Evolutionary conservation across 192 early-diverging fungal genomes (phyloP), one percentile per base, ranked within the genome.

Genomic region (Coemansia sp.): DNA sequence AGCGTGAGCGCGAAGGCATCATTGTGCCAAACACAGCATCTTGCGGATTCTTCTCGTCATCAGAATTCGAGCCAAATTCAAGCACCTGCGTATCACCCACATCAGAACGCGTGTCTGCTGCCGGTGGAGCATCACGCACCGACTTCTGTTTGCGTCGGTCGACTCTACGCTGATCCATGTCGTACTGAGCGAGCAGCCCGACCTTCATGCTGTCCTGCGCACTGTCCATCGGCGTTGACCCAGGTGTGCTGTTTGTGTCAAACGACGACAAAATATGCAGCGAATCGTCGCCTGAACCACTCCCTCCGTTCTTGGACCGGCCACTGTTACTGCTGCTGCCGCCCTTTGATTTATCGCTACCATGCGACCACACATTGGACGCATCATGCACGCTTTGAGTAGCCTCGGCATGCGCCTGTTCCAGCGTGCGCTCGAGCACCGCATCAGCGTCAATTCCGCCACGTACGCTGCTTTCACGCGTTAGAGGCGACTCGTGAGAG

Each of bases 171-270:
- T 69, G 63, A 48, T 80, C 61, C 67, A 73, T 41, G 49, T 64
- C 61, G 64, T 80, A 80, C 65, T 80, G 77, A 14, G 77, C 77
- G 26, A 80, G 29, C 25, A 80, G 48, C 5, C 77, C 77, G 6
- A 80, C 68, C 19, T 65, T 65, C 1, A 71, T 68, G 64, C 67
- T 74, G 47, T 74, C 77, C 14, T 39, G 77, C 17, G 53, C 57
- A 41, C 77, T 80, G 61, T 74, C 77, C 6, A 71, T 51, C 4
- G 71, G 71, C 16, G 71, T 74, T 7, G 71, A 74, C 9, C 64
- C 71, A 17, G 77, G 71, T 0, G 77, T 73, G 59, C 77, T 74
- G 27, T 55, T 9, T 4, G 71, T 68, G n/a, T 80, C 77, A 4
- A 74, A 51, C 29, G 76, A 79, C 37, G 71, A 73, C 56, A 79